These are phyloP conservation scores for Aspergillus baeticus DNA, from an alignment of 495 filamentous ascomycete species.

Conservation along the genomic window DNA sequence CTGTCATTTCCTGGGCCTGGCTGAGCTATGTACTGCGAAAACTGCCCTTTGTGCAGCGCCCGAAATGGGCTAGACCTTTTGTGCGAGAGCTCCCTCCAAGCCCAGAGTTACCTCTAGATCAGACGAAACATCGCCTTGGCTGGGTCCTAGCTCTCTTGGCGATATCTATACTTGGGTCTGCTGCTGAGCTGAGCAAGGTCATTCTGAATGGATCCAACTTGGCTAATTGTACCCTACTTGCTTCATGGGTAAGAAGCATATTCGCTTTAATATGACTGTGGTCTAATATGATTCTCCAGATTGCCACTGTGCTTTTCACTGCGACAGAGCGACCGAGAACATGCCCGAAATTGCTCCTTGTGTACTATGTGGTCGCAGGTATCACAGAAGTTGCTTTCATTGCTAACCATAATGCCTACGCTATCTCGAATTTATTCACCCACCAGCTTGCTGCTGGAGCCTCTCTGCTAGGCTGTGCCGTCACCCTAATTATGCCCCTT, in stretches of 20 bases:
- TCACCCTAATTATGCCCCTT: constrained; percentile 71
- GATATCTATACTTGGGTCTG: constrained; percentile 39
- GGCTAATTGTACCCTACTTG: constrained; percentile 28
- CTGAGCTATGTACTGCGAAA: constrained; percentile 33
- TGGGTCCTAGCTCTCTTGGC: constrained; percentile 41
- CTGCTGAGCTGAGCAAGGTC: constrained; percentile 37
- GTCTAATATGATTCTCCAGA: constrained; percentile 28
- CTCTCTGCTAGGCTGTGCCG: constrained; percentile 40
- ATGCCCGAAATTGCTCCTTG: constrained; percentile 35
- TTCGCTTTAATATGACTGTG: background rate
- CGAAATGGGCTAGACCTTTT: constrained; percentile 52
- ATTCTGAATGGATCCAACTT: constrained; percentile 29
- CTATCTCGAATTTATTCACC: constrained; percentile 32
- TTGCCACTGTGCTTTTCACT: constrained; percentile 41
- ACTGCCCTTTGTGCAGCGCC: constrained; percentile 30
- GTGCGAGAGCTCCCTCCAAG: constrained; percentile 38
- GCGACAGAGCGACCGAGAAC: constrained; percentile 48
- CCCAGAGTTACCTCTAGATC: constrained; percentile 26
- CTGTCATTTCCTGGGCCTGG: constrained; percentile 38
- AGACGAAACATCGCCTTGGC: constrained; percentile 25
- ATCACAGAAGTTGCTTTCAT: constrained; percentile 39
- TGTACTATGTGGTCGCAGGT: constrained; percentile 35
- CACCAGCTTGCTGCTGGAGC: constrained; percentile 40
- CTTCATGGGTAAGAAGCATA: constrained; percentile 46
- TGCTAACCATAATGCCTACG: constrained; percentile 20